These are phyloP conservation scores for Suillus sp. DNA, from an alignment of 768 basidiomycete genomes.

Conservation along the genomic window DNA sequence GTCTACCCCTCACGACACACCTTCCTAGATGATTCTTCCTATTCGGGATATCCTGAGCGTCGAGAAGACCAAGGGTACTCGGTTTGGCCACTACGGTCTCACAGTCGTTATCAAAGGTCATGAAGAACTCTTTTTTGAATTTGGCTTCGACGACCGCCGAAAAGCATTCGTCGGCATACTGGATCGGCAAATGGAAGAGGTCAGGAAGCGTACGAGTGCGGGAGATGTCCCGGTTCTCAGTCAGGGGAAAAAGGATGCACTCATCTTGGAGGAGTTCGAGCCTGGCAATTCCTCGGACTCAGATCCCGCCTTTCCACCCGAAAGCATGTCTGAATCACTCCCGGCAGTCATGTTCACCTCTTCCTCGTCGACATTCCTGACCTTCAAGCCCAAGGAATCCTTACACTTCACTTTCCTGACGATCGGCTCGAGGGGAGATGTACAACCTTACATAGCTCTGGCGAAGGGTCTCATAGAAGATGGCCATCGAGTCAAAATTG, in stretches of 20 bases:
- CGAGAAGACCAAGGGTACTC: constrained; percentile 84
- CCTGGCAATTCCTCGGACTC: constrained; percentile 42
- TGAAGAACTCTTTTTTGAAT: constrained; percentile 98
- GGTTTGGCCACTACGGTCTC: constrained; percentile 88
- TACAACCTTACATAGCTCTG: constrained; percentile 96
- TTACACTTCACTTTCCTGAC: constrained; percentile 93
- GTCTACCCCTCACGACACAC: constrained; percentile 10
- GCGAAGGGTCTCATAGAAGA: constrained; percentile 89
- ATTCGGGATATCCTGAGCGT: constrained; percentile 84
- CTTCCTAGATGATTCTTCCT: constrained; percentile 87
- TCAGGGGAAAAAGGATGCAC: constrained; percentile 65
- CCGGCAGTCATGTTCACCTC: constrained; percentile 97
- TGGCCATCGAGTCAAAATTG: constrained; percentile 88
- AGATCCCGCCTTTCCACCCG: constrained; percentile 50
- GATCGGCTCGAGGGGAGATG: constrained; percentile 95
- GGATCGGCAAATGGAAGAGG: constrained; percentile 78
- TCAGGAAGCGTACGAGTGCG: constrained; percentile 48
- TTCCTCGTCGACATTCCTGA: constrained; percentile 93
- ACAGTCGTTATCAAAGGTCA: constrained; percentile 92
- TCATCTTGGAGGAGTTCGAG: constrained; percentile 86
- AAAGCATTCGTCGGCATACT: constrained; percentile 75
- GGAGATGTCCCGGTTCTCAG: constrained; percentile 48
- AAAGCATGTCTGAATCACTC: constrained; percentile 65
- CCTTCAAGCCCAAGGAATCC: constrained; percentile 87
- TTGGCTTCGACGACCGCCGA: constrained; percentile 77